Evolutionary conservation across 2,329 filamentous ascomycete species (phyloP).

Genomic region (Penicillium crustosum): DNA sequence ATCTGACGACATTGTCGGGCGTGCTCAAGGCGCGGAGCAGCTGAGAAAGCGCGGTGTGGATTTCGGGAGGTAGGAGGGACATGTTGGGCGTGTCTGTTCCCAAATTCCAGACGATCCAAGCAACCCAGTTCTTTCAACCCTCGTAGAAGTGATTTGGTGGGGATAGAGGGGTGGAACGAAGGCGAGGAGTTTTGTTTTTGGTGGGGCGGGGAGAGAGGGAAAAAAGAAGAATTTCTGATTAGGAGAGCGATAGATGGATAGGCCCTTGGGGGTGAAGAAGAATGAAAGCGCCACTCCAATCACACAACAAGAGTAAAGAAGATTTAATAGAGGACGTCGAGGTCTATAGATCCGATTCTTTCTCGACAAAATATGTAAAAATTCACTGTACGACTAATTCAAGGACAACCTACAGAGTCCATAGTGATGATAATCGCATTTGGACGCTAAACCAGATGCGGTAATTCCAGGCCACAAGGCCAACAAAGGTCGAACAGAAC

Average conservation of each 20-base stretch:
- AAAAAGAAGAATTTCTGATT: slow-evolving; percentile 30
- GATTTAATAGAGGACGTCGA: neutral
- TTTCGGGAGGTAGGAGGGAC: slow-evolving; percentile 82
- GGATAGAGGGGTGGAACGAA: slow-evolving; percentile 20
- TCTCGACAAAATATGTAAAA: neutral
- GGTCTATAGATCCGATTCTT: neutral
- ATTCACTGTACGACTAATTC: neutral
- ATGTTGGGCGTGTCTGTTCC: slow-evolving; percentile 51
- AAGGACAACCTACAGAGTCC: slow-evolving; percentile 15
- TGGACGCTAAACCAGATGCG: slow-evolving; percentile 21
- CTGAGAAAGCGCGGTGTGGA: slow-evolving; percentile 80
- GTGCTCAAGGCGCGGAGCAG: slow-evolving; percentile 87
- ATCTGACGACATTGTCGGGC: slow-evolving; percentile 80
- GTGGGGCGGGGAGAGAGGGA: slow-evolving; percentile 30
- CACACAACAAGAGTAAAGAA: slow-evolving; percentile 9
- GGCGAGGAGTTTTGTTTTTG: slow-evolving; percentile 32
- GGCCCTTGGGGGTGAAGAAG: slow-evolving; percentile 6
- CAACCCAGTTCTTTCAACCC: slow-evolving; percentile 23
- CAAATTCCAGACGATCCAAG: slow-evolving; percentile 30
- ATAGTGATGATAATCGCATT: slow-evolving; percentile 7
- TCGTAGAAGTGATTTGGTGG: slow-evolving; percentile 16
- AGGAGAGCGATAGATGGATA: slow-evolving; percentile 25
- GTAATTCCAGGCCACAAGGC: slow-evolving; percentile 13
- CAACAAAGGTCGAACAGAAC: neutral
- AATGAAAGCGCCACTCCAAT: neutral